Evolutionary conservation across 129 eudicot genomes (phyloP), one percentile per base, ranked within the genome.

Genomic region (Kitagawia praeruptora): DNA sequence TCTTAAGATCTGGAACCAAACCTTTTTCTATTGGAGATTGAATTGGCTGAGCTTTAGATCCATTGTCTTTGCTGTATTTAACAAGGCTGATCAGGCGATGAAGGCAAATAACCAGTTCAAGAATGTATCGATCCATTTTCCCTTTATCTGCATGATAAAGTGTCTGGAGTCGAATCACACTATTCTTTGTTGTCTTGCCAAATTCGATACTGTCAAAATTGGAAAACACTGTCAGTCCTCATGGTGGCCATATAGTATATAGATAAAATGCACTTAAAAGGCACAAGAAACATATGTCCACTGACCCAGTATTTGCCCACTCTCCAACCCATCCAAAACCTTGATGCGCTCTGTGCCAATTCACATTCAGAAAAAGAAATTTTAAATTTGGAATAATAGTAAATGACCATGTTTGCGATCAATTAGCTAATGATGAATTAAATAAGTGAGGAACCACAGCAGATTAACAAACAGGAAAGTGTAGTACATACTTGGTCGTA

Each of bases 241-340:
- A 28, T 39, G 46, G 28, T 25, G 46, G 37, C 69, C 69, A 61
- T 25, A 25, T 9, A 61, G 31, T 16, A 46, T 16, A 46, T 34
- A 15, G 10, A 67, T 31, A 11, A 12, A 21, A 23, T n/a, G 23
- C 53, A 74, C 23, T 48, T 69, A 11, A 51, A 69, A 45, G 11
- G 78, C 31, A 25, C 45, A 73, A 25, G 27, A 44, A 27, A 42
- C 73, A 78, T 56, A 4, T 0, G 25, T 77, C 25, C 21, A 82
- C 97, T 77, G 34, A 95, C 98, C 97, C 96, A 1, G 97, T 81
- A 81, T 92, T 95, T 64, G 98, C 97, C 98, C 98, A 95, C 85
- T 95, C 98, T 83, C 98, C 98, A 54, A 94, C 98, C 98, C 98
- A 94, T 69, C 98, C 98, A 70, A 94, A 94, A 42, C 98, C 98